Evolutionary conservation across 495 filamentous ascomycete species (phyloP).

Genomic region (Hypoxylon perforatum): DNA sequence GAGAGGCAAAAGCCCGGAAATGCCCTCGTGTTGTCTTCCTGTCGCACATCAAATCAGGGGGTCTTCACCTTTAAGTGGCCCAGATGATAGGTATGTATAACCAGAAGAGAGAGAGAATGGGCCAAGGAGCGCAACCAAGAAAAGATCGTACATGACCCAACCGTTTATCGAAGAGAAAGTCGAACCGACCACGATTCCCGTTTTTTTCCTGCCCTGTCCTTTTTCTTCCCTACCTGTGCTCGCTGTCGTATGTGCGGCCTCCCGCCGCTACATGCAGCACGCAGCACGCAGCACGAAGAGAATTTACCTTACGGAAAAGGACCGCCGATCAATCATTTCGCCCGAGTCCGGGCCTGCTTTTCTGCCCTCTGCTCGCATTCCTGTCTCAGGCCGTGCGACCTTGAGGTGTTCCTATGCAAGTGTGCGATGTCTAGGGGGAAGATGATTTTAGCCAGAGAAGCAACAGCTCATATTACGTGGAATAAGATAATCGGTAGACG

Average conservation of each 20-base stretch:
- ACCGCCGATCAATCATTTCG: conserved; percentile 6
- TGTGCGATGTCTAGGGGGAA: conserved; percentile 3
- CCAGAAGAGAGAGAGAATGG: conserved; percentile 5
- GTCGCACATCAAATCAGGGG: conserved; percentile 22
- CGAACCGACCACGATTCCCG: conserved; percentile 8
- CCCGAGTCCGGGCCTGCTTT: background rate
- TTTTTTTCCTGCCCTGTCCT: background rate
- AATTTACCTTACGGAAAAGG: conserved; percentile 12
- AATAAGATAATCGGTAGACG: conserved; percentile 13
- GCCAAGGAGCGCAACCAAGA: conserved; percentile 19
- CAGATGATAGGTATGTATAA: background rate
- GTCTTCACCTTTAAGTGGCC: conserved; percentile 4
- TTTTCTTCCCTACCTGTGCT: background rate
- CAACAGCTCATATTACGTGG: conserved; percentile 12
- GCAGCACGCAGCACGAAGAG: conserved; percentile 10
- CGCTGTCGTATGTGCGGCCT: conserved; percentile 17
- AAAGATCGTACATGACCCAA: conserved; percentile 5
- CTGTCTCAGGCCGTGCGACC: conserved; percentile 21
- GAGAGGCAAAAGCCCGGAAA: conserved; percentile 2
- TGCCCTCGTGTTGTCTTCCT: background rate
- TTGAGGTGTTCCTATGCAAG: conserved; percentile 16
- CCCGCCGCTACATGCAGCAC: no score
- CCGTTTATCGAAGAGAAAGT: conserved; percentile 15
- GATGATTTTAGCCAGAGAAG: conserved; percentile 8
- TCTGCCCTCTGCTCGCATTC: background rate